Base-by-base conservation (phyloP, 169 alveolate genomes). In the Eimeria maxima region DNA sequence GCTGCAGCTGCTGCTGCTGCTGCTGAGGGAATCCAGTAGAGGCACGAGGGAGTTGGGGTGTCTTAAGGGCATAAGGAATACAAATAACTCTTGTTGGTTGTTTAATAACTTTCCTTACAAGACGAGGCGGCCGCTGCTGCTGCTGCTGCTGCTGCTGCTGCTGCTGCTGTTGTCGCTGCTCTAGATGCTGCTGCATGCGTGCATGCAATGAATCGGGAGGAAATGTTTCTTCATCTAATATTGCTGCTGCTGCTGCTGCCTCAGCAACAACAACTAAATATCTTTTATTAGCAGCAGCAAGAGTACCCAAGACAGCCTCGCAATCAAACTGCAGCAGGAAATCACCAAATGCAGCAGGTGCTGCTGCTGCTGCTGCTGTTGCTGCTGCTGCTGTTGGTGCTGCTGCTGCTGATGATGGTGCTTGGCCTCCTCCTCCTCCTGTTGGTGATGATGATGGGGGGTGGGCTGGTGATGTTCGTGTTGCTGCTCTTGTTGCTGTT, bases 231-330 rank as follows among this genome's bases (percentile, higher is more conserved):
- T 90, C 95, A 11, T 90, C 90, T 27, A 53, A 60, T 14, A 90
- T 33, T 11, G 6, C 90, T 20, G 95, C 95, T 0, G 50, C 90
- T 42, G 47, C 42, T 45, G 50, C 95, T 24, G 81, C 78, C 16
- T 73, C 95, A 2, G 60, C 63, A 20, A 73, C 95, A 8, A 90
- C 45, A 22, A 90, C 95, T 47, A 90, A 67, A 78, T 44, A 90
- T 14, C 95, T 38, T 13, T 76, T 18, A 0, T 33, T 22, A 42
- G 53, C 74, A 16, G 71, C 57, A 18, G 38, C 14, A 13, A 90
- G 76, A 24, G 95, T 90, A 45, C 95, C 95, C 42, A 90, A 60
- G 16, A 90, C 60, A 18, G 95, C 95, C 42, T 90, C 89, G 6
- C 87, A 50, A 67, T 90, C 95, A 50, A 90, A 33, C 2, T 76